A percentile compares a stretch with the other conserved stretches of the same genome.
Evolutionary conservation across 176 grass and related monocot genomes (phyloP).

Genomic region (Bothriochloa decipiens): DNA sequence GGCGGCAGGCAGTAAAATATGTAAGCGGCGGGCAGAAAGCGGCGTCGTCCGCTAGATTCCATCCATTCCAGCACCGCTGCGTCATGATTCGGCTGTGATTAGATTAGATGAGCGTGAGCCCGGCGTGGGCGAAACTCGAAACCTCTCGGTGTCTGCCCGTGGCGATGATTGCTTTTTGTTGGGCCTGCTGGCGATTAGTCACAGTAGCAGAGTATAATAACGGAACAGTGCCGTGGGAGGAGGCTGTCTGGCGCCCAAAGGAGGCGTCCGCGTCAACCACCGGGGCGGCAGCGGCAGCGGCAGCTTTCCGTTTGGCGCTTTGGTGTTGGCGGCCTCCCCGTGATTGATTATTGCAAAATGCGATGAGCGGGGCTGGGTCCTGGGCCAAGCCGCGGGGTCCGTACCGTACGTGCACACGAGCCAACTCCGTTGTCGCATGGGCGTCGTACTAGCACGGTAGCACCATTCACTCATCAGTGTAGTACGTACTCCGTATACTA

Average conservation of each 20-base stretch:
- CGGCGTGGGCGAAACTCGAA: neutral
- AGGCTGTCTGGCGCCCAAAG: slow-evolving; percentile 1
- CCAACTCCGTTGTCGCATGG: neutral
- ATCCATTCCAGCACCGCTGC: neutral
- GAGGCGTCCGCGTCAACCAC: slow-evolving; percentile 21
- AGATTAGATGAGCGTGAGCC: neutral
- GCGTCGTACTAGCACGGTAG: too few species aligned
- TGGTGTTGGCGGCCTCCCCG: neutral
- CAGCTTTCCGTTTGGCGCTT: neutral
- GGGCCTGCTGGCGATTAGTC: neutral
- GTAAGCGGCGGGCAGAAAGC: too few species aligned
- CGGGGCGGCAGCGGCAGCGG: neutral
- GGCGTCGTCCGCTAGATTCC: too few species aligned
- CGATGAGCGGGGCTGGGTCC: too few species aligned
- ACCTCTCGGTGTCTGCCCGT: neutral
- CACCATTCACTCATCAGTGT: too few species aligned
- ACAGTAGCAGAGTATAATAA: neutral
- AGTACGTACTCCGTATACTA: too few species aligned
- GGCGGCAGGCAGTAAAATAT: neutral
- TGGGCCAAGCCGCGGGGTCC: neutral
- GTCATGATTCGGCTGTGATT: slow-evolving; percentile 30
- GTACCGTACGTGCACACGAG: slow-evolving; percentile 17
- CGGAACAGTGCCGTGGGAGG: neutral
- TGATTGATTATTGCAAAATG: too few species aligned
- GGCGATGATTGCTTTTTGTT: slow-evolving; percentile 1